phyloP scores from a whole-genome alignment of 768 basidiomycete species.

The Postia placenta region DNA sequence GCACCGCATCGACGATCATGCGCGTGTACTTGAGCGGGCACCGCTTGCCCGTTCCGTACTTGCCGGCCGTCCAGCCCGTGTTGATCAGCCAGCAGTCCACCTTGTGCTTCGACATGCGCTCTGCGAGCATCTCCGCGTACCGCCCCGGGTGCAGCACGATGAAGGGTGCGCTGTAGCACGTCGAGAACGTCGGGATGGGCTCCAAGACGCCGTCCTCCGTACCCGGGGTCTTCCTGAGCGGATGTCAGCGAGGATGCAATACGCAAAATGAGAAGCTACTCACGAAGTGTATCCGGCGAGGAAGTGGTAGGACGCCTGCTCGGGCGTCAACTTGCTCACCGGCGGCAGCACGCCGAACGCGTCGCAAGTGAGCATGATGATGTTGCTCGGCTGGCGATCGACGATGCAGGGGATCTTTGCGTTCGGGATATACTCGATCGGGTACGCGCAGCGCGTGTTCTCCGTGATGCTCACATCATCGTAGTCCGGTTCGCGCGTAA shows the following conservation, averaged over 20 bases:
- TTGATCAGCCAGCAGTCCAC: conserved; percentile 99
- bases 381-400: conserved; percentile 84
- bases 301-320: conserved; percentile 98
- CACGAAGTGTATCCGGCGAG: conserved; percentile 93
- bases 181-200: conserved; percentile 98
- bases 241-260: not conserved
- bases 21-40: conserved; percentile 97
- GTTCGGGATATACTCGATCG: conserved; percentile 95
- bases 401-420: conserved; percentile 91
- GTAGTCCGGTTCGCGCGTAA: conserved; percentile 82
- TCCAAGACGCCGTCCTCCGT: conserved; percentile 98
- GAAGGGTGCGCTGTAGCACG: conserved; percentile 99
- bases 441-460: conserved; percentile 99
- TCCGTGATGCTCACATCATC: conserved; percentile 96
- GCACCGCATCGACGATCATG: conserved; percentile 94
- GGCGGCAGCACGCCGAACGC: conserved; percentile 98
- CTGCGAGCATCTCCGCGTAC: conserved; percentile 96
- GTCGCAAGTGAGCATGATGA: conserved; percentile 97
- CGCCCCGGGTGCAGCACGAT: conserved; percentile 95
- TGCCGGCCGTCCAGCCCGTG: conserved; percentile 96
- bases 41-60: conserved; percentile 88
- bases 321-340: conserved; percentile 84
- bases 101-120: conserved; percentile 83
- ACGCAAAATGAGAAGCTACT: conserved; percentile 22
- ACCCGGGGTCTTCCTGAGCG: conserved; percentile 85